These are phyloP conservation scores for Globisporangium rhizosaccharum DNA, from an alignment of 352 stramenopile species.

Conservation along the genomic window DNA sequence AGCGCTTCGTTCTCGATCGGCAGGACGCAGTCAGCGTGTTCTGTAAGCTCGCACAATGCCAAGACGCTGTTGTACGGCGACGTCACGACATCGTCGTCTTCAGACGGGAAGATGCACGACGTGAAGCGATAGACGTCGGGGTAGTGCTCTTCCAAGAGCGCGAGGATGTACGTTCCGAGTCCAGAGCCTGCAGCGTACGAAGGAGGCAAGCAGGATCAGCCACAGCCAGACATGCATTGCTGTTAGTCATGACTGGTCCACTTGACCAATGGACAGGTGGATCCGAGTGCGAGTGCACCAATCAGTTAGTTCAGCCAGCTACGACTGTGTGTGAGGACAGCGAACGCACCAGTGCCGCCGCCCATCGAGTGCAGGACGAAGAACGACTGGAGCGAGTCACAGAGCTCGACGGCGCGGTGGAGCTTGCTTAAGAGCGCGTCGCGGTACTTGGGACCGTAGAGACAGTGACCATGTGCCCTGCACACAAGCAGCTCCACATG, in stretches of 20 bases:
- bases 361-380: conserved; percentile 92
- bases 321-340: too few relatives aligned
- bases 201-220: too few relatives aligned
- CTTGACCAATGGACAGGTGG: too few relatives aligned
- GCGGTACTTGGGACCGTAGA: conserved; percentile 87
- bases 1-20: conserved; percentile 91
- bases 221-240: neutral
- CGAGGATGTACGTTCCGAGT: conserved; percentile 87
- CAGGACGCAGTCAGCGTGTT: conserved; percentile 88
- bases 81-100: conserved; percentile 91
- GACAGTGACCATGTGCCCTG: conserved; percentile 84
- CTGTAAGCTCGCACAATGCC: conserved; percentile 70
- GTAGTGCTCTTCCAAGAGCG: conserved; percentile 79
- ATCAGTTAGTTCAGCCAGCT: neutral
- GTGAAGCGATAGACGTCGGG: conserved; percentile 83
- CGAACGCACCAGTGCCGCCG: conserved; percentile 68
- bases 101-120: conserved; percentile 74
- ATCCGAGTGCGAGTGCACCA: neutral
- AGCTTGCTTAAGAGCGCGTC: conserved; percentile 78
- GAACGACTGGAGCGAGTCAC: conserved; percentile 90
- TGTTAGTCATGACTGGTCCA: too few relatives aligned
- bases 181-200: conserved; percentile 49
- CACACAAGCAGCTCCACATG: neutral
- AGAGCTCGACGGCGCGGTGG: conserved; percentile 68
- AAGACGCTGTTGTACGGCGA: conserved; percentile 92